Conservation (phyloP, 1,284 basidiomycete species). For the Erythrobasidium hasegawianum region DNA sequence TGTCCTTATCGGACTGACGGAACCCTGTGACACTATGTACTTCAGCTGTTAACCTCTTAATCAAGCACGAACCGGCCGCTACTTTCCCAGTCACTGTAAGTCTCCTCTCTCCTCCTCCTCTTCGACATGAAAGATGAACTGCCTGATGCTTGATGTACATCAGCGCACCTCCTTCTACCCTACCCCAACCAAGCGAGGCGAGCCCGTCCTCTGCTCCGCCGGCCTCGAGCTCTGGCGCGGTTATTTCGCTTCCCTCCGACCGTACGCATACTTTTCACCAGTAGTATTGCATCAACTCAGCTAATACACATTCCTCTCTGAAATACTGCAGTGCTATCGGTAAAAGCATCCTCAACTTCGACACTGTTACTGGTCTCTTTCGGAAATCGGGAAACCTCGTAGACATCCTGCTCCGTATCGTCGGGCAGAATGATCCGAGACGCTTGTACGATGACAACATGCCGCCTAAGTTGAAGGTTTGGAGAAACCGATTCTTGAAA, state of each 20-base stretch:
- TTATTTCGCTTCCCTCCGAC: conserved; percentile 21
- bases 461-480: conserved; percentile 1
- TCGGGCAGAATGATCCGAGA: neutral
- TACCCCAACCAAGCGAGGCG: neutral
- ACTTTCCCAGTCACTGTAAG: conserved; percentile 2
- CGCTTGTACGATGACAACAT: conserved; percentile 11
- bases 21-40: too few species aligned
- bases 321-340: conserved; percentile 3
- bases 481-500: conserved; percentile 16
- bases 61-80: conserved; percentile 12
- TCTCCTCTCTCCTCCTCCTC: neutral
- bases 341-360: conserved; percentile 14
- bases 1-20: too few species aligned
- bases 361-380: conserved; percentile 8
- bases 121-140: neutral
- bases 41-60: conserved; percentile 20
- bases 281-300: neutral
- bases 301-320: too few species aligned
- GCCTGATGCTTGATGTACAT: too few species aligned
- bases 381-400: conserved; percentile 8
- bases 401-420: conserved; percentile 19
- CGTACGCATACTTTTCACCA: conserved; percentile 4
- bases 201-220: conserved; percentile 2
- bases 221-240: conserved; percentile 16
- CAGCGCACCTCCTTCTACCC: neutral